Evolutionary conservation across 108 stramenopile genomes (phyloP), one percentile per base, ranked within the genome.

Genomic region (Parietichytrium sp.): DNA sequence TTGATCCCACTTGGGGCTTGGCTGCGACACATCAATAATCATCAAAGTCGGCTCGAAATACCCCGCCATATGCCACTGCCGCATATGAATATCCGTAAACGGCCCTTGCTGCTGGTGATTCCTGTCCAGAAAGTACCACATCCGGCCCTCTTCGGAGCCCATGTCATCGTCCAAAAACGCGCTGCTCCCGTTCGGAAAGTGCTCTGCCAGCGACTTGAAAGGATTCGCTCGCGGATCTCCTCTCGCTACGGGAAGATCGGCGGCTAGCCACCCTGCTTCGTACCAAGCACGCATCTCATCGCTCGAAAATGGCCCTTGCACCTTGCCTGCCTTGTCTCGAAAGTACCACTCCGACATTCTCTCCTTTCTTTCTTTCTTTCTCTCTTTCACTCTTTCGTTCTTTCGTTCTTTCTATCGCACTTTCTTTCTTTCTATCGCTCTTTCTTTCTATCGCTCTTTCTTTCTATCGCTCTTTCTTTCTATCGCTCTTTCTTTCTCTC

Each of bases 261-360:
- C 61, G 13, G 36, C 45, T 42, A 72, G 33, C 2, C 45, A 72
- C 61, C 61, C 61, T 12, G 61, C 61, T 42, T 72, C 61, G 61
- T 72, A 72, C 61, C 61, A 72, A 15, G 61, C 61, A 2, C 61
- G 61, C 61, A 72, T 72, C 20, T 72, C 61, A n/a, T 72, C 61
- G 42, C 20, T 72, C 15, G 16, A 10, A 20, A 72, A 72, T 8
- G 61, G 61, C 38, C 61, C 61, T 42, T 72, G 61, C 16, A 72
- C 42, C 61, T 72, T 72, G 61, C 45, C 33, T 6, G 36, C 20
- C 10, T 72, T 72, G 61, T 72, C 61, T 33, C 61, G 61, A 27
- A 72, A 72, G 61, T 72, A 72, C 61, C 61, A 72, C 2, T 72
- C 16, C 15, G 20, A 33, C 10, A n/a, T 10, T n/a, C n/a, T n/a